Base-by-base conservation (phyloP, 768 basidiomycete species). In the Lactarius indigo region DNA sequence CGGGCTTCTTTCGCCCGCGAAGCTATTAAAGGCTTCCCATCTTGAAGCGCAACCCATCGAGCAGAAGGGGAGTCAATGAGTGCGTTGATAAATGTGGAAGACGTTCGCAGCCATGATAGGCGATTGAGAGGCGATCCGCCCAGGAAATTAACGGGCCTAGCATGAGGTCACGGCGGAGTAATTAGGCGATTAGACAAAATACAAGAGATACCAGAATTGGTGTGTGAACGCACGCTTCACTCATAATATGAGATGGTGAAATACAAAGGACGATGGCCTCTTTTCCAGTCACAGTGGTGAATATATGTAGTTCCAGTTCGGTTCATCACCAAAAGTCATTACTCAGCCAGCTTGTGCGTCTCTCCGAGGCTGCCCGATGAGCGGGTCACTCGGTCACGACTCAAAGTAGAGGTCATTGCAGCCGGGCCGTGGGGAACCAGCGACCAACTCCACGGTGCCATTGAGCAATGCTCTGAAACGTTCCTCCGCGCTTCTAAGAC, bases 21-120 rank as follows among this genome's bases (percentile, higher is more conserved):
- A 7, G 80, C 73, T 28, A 85, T 76, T 63, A 95, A 84, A 13
- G 90, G 91, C 73, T 89, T 82, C 3, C 90, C 89, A 31, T 79
- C 78, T 59, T 88, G 87, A 80, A 94, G 92, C 20, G 95, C 69
- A 50, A 96, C 74, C 89, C 96, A 98, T 56, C 83, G 81, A 0
- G 94, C 84, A 3, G 84, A 74, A 0, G 86, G 83, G 15, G 85
- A 80, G 18, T 73, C 75, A 42, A 89, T 78, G 70, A 94, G 81
- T 23, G 87, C 81, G 65, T 93, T 91, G 57, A 98, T 82, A 76
- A 95, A 93, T 9, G 83, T 75, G 33, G 86, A 84, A 17, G 91
- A 92, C 3, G 86, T 76, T 31, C 92, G 83, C 41, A 95, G 81
- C 87, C 94, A 94, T 1, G 90, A 87, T 23, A 94, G 81, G 18